Conservation (phyloP, 331 rosid species). For the Quercus phellos region DNA sequence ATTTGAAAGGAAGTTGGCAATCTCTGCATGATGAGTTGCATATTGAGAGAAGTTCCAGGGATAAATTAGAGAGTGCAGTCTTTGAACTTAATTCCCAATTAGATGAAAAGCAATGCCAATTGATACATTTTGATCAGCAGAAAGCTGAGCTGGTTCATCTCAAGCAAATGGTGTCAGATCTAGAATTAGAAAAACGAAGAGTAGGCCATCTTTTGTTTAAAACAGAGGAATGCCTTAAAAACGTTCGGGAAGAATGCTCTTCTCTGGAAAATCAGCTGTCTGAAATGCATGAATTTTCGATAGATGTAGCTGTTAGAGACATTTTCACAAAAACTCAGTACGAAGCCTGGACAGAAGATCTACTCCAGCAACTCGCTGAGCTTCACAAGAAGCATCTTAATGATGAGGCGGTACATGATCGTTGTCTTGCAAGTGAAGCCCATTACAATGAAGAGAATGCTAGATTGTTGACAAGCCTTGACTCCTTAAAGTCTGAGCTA, state of each 20-base stretch:
- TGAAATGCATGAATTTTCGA: conserved; percentile 54
- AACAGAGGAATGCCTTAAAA: conserved; percentile 49
- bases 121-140: conserved; percentile 53
- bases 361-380: conserved; percentile 43
- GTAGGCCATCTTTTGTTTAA: conserved; percentile 38
- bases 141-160: conserved; percentile 54
- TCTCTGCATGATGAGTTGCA: conserved; percentile 46
- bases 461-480: conserved; percentile 46
- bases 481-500: conserved; percentile 52
- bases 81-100: conserved; percentile 54
- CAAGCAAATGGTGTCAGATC: conserved; percentile 48
- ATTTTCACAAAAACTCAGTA: conserved; percentile 60
- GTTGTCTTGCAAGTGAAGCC: conserved; percentile 50
- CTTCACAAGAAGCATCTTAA: conserved; percentile 45
- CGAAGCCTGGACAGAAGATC: conserved; percentile 44
- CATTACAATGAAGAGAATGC: conserved; percentile 59
- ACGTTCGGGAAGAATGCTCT: conserved; percentile 47
- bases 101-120: conserved; percentile 53
- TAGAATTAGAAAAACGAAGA: conserved; percentile 75
- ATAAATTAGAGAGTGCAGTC: conserved; percentile 46
- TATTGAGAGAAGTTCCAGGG: conserved; percentile 41
- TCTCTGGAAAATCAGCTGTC: conserved; percentile 56
- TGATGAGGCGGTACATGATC: conserved; percentile 44
- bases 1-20: conserved; percentile 39
- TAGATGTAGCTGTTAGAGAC: conserved; percentile 55